These are phyloP conservation scores for Neoconidiobolus thromboides DNA, from an alignment of 371 early-diverging fungal genomes.

Conservation along the genomic window DNA sequence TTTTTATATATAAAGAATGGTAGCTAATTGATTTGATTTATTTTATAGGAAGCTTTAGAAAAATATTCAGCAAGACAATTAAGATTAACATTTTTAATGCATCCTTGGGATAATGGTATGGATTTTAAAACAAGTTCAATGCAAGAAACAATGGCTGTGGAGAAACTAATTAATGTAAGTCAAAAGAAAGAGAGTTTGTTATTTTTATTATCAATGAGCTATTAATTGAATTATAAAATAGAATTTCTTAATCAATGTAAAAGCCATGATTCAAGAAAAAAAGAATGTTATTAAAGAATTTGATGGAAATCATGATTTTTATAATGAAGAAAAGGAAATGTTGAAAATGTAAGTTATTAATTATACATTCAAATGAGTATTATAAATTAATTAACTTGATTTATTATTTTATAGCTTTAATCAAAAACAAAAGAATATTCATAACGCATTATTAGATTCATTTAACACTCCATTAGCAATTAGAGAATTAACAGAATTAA, in stretches of 20 bases:
- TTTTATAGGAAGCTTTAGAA: constrained; percentile 54
- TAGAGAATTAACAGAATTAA: constrained; percentile 56
- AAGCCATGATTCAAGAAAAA: constrained; percentile 62
- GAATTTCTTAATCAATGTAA: constrained; percentile 75
- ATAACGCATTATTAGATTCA: constrained; percentile 82
- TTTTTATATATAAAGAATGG: constrained; percentile 14
- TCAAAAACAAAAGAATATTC: constrained; percentile 43
- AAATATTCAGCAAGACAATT: constrained; percentile 74
- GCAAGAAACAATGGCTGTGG: constrained; percentile 68
- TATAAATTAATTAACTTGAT: constrained; percentile 8
- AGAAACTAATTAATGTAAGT: constrained; percentile 47
- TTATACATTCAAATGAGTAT: constrained; percentile 9
- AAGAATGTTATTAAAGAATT: constrained; percentile 20
- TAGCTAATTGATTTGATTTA: constrained; percentile 52
- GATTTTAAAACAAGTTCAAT: constrained; percentile 74
- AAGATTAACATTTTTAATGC: constrained; percentile 84
- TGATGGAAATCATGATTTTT: constrained; percentile 47
- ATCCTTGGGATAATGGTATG: constrained; percentile 80
- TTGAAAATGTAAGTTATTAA: not conserved
- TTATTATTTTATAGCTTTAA: constrained; percentile 6
- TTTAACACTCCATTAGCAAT: constrained; percentile 83
- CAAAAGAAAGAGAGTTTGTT: too few species aligned
- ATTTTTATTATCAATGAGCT: not conserved
- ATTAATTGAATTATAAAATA: constrained; percentile 2
- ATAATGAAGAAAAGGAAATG: constrained; percentile 37